Conservation (phyloP, 73 alveolate genomes). For the Chromera velia region DNA sequence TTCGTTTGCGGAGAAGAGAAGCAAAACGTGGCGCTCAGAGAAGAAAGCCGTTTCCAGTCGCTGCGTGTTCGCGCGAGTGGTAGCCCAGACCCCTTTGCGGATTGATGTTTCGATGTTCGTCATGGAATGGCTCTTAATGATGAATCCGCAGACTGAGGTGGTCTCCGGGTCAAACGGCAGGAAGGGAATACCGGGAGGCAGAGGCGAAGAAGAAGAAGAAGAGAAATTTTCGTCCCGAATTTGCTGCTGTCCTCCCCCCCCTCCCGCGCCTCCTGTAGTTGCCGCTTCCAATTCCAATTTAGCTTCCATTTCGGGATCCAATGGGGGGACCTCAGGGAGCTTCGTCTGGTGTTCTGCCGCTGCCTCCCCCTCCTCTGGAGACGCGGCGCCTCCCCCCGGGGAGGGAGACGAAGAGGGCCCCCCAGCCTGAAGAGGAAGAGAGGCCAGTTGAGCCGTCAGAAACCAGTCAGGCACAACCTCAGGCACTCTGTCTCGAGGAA, state of each 20-base stretch:
- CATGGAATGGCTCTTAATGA: neutral
- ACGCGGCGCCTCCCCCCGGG: no score
- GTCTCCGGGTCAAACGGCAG: neutral
- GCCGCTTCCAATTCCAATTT: no score
- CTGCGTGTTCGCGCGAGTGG: neutral
- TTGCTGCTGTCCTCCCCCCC: neutral
- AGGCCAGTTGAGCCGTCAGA: neutral
- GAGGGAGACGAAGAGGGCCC: no score
- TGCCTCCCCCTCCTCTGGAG: neutral
- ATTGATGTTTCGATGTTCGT: neutral
- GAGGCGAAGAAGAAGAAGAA: no score
- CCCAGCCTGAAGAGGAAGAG: neutral
- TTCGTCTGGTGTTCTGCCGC: neutral
- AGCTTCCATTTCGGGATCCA: no score
- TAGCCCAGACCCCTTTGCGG: neutral
- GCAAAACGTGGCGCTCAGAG: neutral
- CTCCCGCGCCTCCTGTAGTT: neutral
- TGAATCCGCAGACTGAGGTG: neutral
- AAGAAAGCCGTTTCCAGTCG: neutral
- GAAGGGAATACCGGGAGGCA: neutral
- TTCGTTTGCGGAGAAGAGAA: neutral
- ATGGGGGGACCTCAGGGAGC: neutral
- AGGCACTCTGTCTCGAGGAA: neutral
- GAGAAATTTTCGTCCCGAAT: no score
- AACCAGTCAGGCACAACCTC: neutral